Conservation (phyloP, 208 protist genomes). For the Eutreptiella sp. region DNA sequence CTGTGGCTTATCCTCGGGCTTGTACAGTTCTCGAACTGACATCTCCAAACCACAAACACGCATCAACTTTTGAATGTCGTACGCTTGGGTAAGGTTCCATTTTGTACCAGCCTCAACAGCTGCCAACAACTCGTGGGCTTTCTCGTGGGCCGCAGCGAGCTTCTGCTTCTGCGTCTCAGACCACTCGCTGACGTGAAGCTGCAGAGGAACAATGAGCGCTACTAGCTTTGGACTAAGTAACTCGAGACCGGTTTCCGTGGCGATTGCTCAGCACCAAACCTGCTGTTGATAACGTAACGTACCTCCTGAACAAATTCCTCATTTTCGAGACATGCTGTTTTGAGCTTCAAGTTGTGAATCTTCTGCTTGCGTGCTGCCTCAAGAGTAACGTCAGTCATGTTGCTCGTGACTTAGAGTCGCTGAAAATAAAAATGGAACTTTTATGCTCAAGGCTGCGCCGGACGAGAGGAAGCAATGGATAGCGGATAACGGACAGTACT, state of each 20-base stretch:
- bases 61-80: constrained; percentile 55
- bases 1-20: constrained; percentile 51
- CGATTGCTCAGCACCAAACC: no score
- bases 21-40: constrained; percentile 49
- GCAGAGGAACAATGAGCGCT: no score
- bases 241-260: no score
- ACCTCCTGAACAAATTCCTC: constrained; percentile 53
- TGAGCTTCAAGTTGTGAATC: constrained; percentile 50
- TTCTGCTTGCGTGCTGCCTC: constrained; percentile 51
- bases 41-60: constrained; percentile 49
- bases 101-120: constrained; percentile 44
- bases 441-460: no score
- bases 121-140: constrained; percentile 40
- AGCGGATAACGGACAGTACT: no score
- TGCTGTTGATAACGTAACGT: no score
- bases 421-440: no score
- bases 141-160: constrained; percentile 47
- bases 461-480: no score
- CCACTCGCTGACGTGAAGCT: constrained; percentile 53
- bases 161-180: constrained; percentile 53
- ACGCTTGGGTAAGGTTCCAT: constrained; percentile 48
- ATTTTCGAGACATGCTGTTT: constrained; percentile 45
- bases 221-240: no score
- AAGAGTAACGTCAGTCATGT: constrained; percentile 46
- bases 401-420: no score